Percentiles rank a stretch among this genome's conserved stretches.
Evolutionary conservation across 176 grass and related monocot genomes (phyloP).

Genomic region (Phoenix roebelenii): DNA sequence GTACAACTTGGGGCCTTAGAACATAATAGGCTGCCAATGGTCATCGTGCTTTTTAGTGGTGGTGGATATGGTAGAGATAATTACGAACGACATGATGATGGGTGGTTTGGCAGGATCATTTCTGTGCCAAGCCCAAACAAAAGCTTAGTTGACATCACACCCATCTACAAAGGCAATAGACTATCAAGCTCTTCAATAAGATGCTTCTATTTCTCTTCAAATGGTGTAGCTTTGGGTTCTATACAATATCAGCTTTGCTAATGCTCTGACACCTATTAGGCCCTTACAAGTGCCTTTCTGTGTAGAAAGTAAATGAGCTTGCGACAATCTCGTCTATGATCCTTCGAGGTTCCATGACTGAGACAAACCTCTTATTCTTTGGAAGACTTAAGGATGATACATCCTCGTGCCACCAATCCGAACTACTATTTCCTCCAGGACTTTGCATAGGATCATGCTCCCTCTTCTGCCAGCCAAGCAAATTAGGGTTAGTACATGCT

Average conservation of each 20-base stretch:
- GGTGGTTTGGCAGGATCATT: conserved; percentile 70
- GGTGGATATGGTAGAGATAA: too few relatives aligned
- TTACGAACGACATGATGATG: too few relatives aligned
- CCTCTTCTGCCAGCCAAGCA: conserved; percentile 40
- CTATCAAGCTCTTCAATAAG: conserved; percentile 85
- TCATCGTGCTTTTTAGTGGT: too few relatives aligned
- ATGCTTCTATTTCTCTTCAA: conserved; percentile 68
- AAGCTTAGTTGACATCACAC: conserved; percentile 51
- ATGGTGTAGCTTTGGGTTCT: conserved; percentile 27
- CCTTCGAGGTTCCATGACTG: conserved; percentile 55
- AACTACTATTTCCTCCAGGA: conserved; percentile 53
- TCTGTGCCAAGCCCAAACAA: conserved; percentile 68
- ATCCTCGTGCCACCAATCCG: conserved; percentile 91
- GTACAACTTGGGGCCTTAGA: too few relatives aligned
- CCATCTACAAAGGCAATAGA: conserved; percentile 65
- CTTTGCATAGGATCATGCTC: conserved; percentile 49
- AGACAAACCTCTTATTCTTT: conserved; percentile 57
- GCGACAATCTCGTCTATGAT: conserved; percentile 54
- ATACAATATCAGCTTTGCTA: conserved; percentile 32
- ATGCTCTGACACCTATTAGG: conserved; percentile 67
- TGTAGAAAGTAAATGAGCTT: conserved; percentile 64
- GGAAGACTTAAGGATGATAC: conserved; percentile 64
- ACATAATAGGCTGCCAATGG: too few relatives aligned
- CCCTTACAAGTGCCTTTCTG: conserved; percentile 59
- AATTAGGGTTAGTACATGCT: conserved; percentile 40